These are phyloP conservation scores for Termitomyces eurrhizus DNA, from an alignment of 768 basidiomycete genomes.

Conservation along the genomic window DNA sequence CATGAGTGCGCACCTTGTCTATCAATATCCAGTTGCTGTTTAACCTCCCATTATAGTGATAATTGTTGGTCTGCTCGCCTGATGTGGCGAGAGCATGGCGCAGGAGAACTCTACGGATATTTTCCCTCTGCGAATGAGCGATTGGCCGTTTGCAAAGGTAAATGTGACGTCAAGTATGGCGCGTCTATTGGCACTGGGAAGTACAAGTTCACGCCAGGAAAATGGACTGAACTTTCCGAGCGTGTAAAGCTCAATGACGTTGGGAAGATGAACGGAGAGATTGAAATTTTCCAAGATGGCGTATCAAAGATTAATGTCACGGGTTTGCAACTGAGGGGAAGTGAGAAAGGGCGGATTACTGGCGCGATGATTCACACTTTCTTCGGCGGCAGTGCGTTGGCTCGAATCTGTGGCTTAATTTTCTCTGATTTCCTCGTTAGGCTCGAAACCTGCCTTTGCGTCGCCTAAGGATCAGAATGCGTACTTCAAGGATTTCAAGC, in stretches of 20 bases:
- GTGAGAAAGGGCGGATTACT: slow-evolving; percentile 17
- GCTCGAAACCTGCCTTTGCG: slow-evolving; percentile 2
- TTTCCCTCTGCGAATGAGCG: slow-evolving; percentile 41
- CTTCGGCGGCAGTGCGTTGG: slow-evolving; percentile 19
- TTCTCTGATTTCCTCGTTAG: background rate
- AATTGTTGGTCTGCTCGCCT: slow-evolving; percentile 61
- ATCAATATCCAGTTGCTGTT: background rate
- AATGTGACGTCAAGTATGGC: slow-evolving; percentile 37
- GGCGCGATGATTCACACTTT: slow-evolving; percentile 24
- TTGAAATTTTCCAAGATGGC: slow-evolving; percentile 47
- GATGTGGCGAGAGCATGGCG: slow-evolving; percentile 61
- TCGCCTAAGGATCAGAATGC: slow-evolving; percentile 8
- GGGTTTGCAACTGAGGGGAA: slow-evolving; percentile 8
- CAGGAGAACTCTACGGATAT: slow-evolving; percentile 68
- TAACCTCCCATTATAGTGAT: slow-evolving; percentile 26
- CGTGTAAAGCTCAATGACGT: slow-evolving; percentile 56
- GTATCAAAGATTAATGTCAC: slow-evolving; percentile 1
- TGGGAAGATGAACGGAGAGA: slow-evolving; percentile 50
- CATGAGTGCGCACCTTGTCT: slow-evolving; percentile 4
- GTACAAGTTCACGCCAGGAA: slow-evolving; percentile 44
- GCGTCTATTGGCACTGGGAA: slow-evolving; percentile 47
- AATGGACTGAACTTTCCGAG: slow-evolving; percentile 49
- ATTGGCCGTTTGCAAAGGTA: slow-evolving; percentile 39
- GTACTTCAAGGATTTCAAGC: slow-evolving; percentile 7
- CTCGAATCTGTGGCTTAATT: background rate